Evolutionary conservation across 2,329 filamentous ascomycete genomes (phyloP).

Genomic region (Fusarium hainanense): DNA sequence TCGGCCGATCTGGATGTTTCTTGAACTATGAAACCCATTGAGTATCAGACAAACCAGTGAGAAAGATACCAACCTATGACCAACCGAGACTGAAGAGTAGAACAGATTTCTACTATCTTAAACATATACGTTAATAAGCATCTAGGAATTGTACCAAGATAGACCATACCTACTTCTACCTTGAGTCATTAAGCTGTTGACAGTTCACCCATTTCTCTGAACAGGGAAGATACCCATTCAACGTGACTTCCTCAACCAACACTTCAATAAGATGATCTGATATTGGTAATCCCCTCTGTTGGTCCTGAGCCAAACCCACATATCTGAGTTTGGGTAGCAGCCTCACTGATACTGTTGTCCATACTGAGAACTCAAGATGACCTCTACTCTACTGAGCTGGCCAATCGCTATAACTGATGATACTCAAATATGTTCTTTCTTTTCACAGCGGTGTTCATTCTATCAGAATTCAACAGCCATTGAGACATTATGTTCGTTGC

Average conservation of each 20-base stretch:
- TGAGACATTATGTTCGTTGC: neutral
- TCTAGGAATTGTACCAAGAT: neutral
- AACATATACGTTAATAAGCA: no score
- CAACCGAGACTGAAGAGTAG: no score
- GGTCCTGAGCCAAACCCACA: neutral
- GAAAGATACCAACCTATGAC: neutral
- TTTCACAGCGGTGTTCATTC: neutral
- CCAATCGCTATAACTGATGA: slow-evolving; percentile 5
- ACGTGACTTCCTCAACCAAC: neutral
- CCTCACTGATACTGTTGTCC: neutral
- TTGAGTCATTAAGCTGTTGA: rapidly evolving
- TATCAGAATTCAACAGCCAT: neutral
- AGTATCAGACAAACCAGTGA: neutral
- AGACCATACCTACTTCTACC: neutral
- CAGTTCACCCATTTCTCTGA: neutral
- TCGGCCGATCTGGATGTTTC: neutral
- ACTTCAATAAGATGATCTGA: neutral
- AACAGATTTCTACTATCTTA: no score
- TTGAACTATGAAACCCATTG: neutral
- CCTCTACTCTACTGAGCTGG: no score
- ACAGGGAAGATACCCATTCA: neutral
- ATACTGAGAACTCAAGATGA: neutral
- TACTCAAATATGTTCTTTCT: neutral
- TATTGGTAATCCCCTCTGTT: neutral
- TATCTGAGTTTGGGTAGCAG: neutral